These are phyloP conservation scores for Suillus hirtellus DNA, from an alignment of 768 basidiomycete species.

Conservation along the genomic window DNA sequence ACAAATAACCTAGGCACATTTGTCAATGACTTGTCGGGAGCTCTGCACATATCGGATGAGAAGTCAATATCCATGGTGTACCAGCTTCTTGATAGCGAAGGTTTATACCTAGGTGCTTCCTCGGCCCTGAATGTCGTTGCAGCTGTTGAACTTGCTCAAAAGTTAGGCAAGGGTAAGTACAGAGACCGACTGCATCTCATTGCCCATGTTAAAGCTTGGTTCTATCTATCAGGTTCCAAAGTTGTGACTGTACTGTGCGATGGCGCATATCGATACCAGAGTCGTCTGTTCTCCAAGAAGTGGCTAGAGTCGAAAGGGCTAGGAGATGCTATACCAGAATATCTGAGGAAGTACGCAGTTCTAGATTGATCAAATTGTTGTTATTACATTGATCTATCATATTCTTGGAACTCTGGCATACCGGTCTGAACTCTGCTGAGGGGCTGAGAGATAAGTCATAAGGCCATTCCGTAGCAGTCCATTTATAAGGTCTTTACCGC, in stretches of 20 bases:
- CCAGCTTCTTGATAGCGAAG: slow-evolving; percentile 87
- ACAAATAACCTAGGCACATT: slow-evolving; percentile 89
- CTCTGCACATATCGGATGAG: slow-evolving; percentile 83
- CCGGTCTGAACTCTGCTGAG: neutral
- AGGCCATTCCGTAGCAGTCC: neutral
- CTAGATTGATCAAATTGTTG: slow-evolving; percentile 51
- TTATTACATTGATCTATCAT: neutral
- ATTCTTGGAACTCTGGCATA: neutral
- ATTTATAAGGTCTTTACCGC: neutral
- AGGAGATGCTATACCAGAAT: slow-evolving; percentile 73
- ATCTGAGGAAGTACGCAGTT: slow-evolving; percentile 88
- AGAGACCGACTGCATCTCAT: neutral
- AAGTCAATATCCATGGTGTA: slow-evolving; percentile 94
- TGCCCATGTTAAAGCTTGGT: slow-evolving; percentile 3
- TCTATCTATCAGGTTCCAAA: slow-evolving; percentile 57
- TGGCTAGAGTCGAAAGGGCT: slow-evolving; percentile 88
- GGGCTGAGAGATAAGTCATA: neutral
- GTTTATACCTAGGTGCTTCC: slow-evolving; percentile 92
- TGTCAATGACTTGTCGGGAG: slow-evolving; percentile 75
- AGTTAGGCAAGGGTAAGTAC: slow-evolving; percentile 73
- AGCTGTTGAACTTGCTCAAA: slow-evolving; percentile 82
- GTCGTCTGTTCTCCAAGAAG: slow-evolving; percentile 88
- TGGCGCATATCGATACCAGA: slow-evolving; percentile 97
- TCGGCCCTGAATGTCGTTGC: slow-evolving; percentile 95
- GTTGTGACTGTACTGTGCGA: slow-evolving; percentile 91